Conservation (phyloP, 2,329 filamentous ascomycete genomes). For the Cladophialophora immunda region DNA sequence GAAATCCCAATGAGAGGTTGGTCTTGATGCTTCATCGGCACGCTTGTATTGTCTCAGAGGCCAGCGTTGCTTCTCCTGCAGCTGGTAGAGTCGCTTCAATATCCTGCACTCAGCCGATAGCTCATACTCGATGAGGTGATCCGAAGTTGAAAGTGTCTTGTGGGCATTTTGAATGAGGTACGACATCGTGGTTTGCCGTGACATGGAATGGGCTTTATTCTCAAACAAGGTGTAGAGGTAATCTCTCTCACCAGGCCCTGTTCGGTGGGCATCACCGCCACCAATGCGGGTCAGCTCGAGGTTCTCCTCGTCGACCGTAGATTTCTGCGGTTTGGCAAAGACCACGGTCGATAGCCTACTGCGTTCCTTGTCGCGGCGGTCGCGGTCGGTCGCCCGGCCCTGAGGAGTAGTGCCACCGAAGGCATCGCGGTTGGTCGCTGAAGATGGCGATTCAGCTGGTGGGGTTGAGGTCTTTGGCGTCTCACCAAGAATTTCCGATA, state of each 20-base stretch:
- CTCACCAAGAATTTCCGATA: conserved; percentile 75
- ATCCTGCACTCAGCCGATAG: conserved; percentile 90
- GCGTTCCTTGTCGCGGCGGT: conserved; percentile 65
- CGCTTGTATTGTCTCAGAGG: conserved; percentile 88
- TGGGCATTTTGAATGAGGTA: conserved; percentile 82
- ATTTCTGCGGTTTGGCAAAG: conserved; percentile 73
- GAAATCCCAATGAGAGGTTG: conserved; percentile 83
- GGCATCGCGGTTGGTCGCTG: conserved; percentile 39
- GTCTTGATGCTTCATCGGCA: conserved; percentile 79
- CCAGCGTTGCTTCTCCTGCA: conserved; percentile 93
- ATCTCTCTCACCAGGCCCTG: conserved; percentile 67
- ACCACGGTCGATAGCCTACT: conserved; percentile 77
- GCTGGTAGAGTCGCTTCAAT: conserved; percentile 83
- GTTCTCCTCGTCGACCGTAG: conserved; percentile 57
- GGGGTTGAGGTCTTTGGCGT: conserved; percentile 54
- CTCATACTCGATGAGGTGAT: conserved; percentile 81
- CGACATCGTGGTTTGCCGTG: conserved; percentile 63
- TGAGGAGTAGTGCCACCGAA: conserved; percentile 47
- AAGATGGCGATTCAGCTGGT: conserved; percentile 45
- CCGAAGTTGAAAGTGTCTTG: conserved; percentile 87
- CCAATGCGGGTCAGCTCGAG: conserved; percentile 47
- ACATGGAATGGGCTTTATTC: conserved; percentile 65
- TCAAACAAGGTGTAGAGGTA: conserved; percentile 72
- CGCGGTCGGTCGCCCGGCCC: conserved; percentile 58
- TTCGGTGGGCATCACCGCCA: conserved; percentile 45